These are phyloP conservation scores for Wickerhamomyces sp. DNA, from an alignment of 1,139 yeast species.

Conservation along the genomic window DNA sequence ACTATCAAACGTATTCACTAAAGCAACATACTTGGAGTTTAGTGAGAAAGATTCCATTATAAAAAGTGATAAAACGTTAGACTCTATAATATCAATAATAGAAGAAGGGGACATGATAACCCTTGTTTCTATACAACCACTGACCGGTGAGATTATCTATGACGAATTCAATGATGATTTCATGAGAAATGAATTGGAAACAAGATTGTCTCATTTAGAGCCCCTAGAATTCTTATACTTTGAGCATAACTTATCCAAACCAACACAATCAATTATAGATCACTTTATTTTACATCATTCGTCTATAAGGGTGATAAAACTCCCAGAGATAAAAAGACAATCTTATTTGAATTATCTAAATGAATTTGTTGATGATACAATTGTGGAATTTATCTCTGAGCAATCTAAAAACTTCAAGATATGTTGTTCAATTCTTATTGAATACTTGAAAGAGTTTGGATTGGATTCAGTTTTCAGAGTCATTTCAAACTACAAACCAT, in stretches of 20 bases:
- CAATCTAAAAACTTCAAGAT: slow-evolving; percentile 27
- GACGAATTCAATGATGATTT: slow-evolving; percentile 62
- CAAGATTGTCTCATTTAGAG: slow-evolving; percentile 64
- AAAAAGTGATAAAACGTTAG: slow-evolving; percentile 17
- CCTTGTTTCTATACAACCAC: slow-evolving; percentile 67
- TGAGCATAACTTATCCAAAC: slow-evolving; percentile 30
- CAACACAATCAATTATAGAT: slow-evolving; percentile 11
- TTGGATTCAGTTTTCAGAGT: slow-evolving; percentile 55
- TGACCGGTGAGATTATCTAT: slow-evolving; percentile 72
- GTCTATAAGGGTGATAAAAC: slow-evolving; percentile 22
- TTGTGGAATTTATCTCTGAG: slow-evolving; percentile 16
- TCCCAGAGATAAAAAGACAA: slow-evolving; percentile 10
- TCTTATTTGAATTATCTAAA: slow-evolving; percentile 15
- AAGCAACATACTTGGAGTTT: slow-evolving; percentile 78
- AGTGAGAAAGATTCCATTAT: slow-evolving; percentile 31
- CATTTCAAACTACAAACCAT: slow-evolving; percentile 45
- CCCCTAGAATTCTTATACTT: slow-evolving; percentile 68
- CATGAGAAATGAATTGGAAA: slow-evolving; percentile 59
- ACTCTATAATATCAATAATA: slow-evolving; percentile 22
- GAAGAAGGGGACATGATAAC: slow-evolving; percentile 28
- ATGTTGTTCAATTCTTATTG: slow-evolving; percentile 45
- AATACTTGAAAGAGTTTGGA: slow-evolving; percentile 59
- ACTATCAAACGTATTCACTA: slow-evolving; percentile 71
- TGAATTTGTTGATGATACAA: slow-evolving; percentile 10
- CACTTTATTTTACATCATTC: slow-evolving; percentile 23